Conservation (phyloP, 495 filamentous ascomycete species). For the Endocarpon pusillum region DNA sequence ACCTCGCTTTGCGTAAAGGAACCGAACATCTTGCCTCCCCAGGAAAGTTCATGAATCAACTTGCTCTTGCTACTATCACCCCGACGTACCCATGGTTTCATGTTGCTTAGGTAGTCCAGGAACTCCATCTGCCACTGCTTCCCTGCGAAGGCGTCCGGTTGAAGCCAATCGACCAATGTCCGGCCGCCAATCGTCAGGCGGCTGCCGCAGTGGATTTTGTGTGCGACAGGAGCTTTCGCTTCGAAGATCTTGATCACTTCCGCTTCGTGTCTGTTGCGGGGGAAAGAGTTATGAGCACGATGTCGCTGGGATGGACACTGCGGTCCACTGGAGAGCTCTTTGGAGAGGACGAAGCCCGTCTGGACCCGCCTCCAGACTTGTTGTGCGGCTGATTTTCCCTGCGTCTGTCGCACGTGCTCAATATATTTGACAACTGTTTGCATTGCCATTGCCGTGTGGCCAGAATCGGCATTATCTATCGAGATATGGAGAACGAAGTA, state of each 20-base stretch:
- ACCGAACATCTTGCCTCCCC: conserved; percentile 32
- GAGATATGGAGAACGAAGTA: conserved; percentile 34
- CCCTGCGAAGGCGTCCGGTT: conserved; percentile 9
- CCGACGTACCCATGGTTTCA: conserved; percentile 21
- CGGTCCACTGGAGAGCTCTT: conserved; percentile 14
- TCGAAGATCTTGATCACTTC: conserved; percentile 16
- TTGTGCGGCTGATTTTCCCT: conserved; percentile 12
- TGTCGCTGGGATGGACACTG: conserved; percentile 5
- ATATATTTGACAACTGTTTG: conserved; percentile 22
- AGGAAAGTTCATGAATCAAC: conserved; percentile 21
- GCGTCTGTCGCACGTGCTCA: conserved; percentile 11
- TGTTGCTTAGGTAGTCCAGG: conserved; percentile 9
- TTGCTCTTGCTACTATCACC: conserved; percentile 21
- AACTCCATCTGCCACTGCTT: conserved; percentile 16
- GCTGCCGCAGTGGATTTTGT: conserved; percentile 20
- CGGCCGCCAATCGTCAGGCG: conserved; percentile 16
- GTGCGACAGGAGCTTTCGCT: conserved; percentile 15
- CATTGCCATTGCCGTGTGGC: conserved; percentile 31
- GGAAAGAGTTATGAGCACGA: conserved; percentile 1
- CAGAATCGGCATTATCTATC: conserved; percentile 32
- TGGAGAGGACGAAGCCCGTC: conserved; percentile 26
- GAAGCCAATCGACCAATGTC: conserved; percentile 21
- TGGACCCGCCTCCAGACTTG: conserved; percentile 30
- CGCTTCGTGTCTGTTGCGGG: no score
- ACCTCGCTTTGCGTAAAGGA: conserved; percentile 28